phyloP scores from a whole-genome alignment of 208 protist species.

The Leishmania tropica region DNA sequence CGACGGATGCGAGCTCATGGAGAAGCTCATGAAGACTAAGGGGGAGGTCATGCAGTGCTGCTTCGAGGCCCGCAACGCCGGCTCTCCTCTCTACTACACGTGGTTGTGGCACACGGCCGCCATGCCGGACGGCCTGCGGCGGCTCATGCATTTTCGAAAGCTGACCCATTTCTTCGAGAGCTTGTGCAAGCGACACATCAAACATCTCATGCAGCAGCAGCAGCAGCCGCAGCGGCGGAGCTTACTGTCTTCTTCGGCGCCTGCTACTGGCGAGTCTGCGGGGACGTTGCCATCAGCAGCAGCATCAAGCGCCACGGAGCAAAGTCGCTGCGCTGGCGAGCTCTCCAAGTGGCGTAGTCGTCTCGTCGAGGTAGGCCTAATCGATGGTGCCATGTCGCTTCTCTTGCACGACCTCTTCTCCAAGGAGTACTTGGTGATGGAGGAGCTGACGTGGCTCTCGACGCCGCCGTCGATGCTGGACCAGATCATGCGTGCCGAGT shows the following conservation, averaged over 20 bases:
- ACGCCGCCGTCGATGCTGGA: slow-evolving; percentile 77
- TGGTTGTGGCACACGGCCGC: slow-evolving; percentile 75
- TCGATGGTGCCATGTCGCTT: slow-evolving; percentile 58
- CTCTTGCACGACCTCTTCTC: slow-evolving; percentile 82
- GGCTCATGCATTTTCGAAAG: slow-evolving; percentile 81
- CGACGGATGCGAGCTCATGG: slow-evolving; percentile 12
- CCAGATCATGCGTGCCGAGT: slow-evolving; percentile 72
- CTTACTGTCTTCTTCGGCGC: not conserved
- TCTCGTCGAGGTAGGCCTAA: slow-evolving; percentile 50
- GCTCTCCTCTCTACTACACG: slow-evolving; percentile 72
- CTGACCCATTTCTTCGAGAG: slow-evolving; percentile 51
- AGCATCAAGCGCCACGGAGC: not conserved
- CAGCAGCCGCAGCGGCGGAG: not conserved
- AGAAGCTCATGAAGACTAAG: slow-evolving; percentile 40
- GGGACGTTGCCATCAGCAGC: not conserved
- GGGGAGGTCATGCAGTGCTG: slow-evolving; percentile 53
- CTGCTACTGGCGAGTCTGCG: not conserved
- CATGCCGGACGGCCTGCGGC: slow-evolving; percentile 62
- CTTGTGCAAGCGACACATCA: slow-evolving; percentile 39
- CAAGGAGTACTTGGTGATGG: slow-evolving; percentile 82
- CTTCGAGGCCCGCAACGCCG: slow-evolving; percentile 49
- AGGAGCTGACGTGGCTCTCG: slow-evolving; percentile 83
- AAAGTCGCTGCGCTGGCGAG: slow-evolving; percentile 8
- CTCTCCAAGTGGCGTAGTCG: slow-evolving; percentile 51
- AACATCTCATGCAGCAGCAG: slow-evolving; percentile 2